Base-by-base conservation (phyloP, 495 filamentous ascomycete genomes). In the Stereocaulon alpinum region DNA sequence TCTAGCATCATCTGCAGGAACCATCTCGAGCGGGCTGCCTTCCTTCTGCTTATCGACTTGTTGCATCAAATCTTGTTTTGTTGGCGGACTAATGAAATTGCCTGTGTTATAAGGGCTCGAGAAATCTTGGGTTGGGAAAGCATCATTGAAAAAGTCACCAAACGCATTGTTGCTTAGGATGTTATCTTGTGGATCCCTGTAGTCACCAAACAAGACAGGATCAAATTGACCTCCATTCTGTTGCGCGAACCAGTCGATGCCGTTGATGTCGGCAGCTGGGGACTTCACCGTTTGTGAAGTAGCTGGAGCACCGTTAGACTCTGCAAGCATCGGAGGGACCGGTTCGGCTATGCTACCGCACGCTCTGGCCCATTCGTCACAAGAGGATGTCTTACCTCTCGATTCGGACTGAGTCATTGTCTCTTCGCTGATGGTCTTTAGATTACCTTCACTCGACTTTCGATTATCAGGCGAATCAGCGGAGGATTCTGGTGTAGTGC, bases 141-240 rank as follows among this genome's bases (percentile, higher is more conserved):
- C 90, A 52, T 96, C 92, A 66, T 91, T 86, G 72, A 94, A 93
- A 75, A 93, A 94, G 58, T 81, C 84, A 24, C 79, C 80, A 64
- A 83, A 83, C 61, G 82, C 81, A 67, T 90, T 88, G 61, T 83
- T 85, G 40, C 81, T 81, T 6, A 79, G 68, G 10, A 86, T 75
- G 56, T 83, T 87, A 59, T 89, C 88, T 64, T 95, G 88, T 6
- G 87, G 85, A 66, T 99, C 94, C 42, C 93, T 84, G 72, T 96
- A 97, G 63, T 92, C 90, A 54, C 86, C 87, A 70, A 97, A 99
- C 2, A 97, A 79, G 37, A 89, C 81, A 1, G 93, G 93, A 63
- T 97, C 89, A 64, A 97, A 96, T 63, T 89, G 83, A 55, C 89
- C 89, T 44, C 86, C 83, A 68, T 91, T 93, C 69, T 95, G 88